Evolutionary conservation across 2,329 filamentous ascomycete genomes (phyloP), one percentile per base, ranked within the genome.

Genomic region (Penicillium sp.): DNA sequence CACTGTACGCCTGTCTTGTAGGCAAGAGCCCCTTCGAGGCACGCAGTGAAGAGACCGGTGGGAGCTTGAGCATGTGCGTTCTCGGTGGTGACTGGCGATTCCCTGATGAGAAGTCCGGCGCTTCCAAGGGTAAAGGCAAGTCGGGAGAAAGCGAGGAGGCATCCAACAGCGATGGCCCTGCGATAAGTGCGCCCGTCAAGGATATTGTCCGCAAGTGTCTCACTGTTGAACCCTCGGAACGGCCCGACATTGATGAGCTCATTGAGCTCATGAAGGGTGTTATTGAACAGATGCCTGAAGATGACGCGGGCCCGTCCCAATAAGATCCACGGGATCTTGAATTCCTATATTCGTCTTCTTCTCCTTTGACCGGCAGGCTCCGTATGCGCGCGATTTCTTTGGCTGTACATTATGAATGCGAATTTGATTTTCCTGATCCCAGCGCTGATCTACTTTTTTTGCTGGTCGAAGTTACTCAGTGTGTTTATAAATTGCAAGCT

Each of bases 1-100:
- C 93, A n/a, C 77, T 98, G 39, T 98, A 95, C 71, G 93, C 93
- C 33, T 97, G 93, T 64, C 78, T 98, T 9, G 88, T 97, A 26
- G 93, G 93, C 57, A 97, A 98, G 71, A 94, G 87, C 13, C 93
- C 93, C 2, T 98, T 98, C 62, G 93, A 98, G 75, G 87, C 90
- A 66, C 84, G 93, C 53, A 91, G 85, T 57, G 93, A 98, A 68
- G 91, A 98, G 74, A 97, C 93, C 0, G 93, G 93, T 57, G 93
- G 93, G 39, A 93, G 86, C 57, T 74, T 98, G 56, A 94, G 87
- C 59, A 86, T 97, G 59, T 97, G 91, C 67, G 87, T 97, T 17
- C 74, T 95, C 15, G 87, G 89, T 53, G 93, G 91, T 34, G 91
- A 97, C 71, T 98, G 93, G 91, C 79, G 89, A 45, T 98, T 97